Conservation (phyloP, 306 rosid genomes). For the Prunus mira region DNA sequence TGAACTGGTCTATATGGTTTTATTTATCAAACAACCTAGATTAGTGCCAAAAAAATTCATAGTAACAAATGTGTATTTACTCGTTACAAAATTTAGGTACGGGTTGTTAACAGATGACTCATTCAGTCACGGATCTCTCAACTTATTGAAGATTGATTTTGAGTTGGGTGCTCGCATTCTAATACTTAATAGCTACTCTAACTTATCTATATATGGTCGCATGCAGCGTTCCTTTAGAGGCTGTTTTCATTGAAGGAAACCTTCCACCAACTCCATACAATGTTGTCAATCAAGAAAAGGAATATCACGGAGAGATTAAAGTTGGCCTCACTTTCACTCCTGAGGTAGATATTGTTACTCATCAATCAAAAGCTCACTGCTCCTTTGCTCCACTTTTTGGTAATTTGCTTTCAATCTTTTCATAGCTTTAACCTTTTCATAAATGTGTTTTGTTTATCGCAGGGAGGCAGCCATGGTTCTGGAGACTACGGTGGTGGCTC, state of each 20-base stretch:
- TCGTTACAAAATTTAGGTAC: no score
- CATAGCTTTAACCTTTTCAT: background rate
- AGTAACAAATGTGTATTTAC: no score
- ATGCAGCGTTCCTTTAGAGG: constrained; percentile 53
- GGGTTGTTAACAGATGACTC: no score
- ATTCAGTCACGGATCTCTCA: no score
- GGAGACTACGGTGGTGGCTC: background rate
- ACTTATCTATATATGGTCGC: background rate
- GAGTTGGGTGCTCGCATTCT: no score
- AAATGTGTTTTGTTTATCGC: background rate
- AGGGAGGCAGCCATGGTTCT: background rate
- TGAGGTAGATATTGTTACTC: constrained; percentile 18
- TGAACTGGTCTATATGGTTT: no score
- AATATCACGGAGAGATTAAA: constrained; percentile 50
- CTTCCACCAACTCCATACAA: constrained; percentile 51
- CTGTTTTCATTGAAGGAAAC: constrained; percentile 47
- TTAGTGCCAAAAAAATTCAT: background rate
- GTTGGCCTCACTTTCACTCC: constrained; percentile 50
- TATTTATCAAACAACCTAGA: background rate
- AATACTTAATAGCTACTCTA: no score
- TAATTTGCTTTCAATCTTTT: background rate
- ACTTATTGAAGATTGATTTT: no score
- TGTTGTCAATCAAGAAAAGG: constrained; percentile 56
- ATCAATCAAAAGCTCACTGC: background rate
- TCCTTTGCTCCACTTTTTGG: background rate